Conservation (phyloP, 2,329 filamentous ascomycete species). For the Metarhizium sp. region DNA sequence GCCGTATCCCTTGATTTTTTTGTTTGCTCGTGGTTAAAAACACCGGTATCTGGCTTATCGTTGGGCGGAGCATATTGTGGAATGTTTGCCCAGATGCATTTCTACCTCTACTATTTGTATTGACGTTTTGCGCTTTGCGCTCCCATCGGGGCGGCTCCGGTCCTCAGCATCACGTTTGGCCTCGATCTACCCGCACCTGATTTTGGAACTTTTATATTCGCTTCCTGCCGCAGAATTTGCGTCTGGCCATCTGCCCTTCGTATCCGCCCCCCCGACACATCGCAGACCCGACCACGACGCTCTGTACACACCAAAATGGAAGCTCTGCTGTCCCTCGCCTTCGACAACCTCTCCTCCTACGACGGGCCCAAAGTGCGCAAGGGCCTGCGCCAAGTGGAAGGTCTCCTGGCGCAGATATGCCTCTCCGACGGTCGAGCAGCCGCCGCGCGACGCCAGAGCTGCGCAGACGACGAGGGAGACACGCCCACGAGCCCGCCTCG, state of each 20-base stretch:
- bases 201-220: neutral
- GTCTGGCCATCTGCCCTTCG: neutral
- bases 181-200: neutral
- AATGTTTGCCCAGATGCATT: constrained; percentile 11
- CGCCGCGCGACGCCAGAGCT: neutral
- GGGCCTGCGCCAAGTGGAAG: constrained; percentile 88
- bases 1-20: neutral
- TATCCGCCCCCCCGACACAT: neutral
- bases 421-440: constrained; percentile 41
- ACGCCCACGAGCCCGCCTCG: constrained; percentile 26
- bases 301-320: constrained; percentile 55
- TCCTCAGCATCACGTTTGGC: neutral
- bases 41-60: neutral
- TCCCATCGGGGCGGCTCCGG: neutral
- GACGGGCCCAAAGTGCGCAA: constrained; percentile 86
- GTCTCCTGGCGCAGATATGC: constrained; percentile 88
- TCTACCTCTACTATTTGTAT: constrained; percentile 21
- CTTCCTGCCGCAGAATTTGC: too few relatives aligned
- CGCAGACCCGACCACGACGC: neutral
- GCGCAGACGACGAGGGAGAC: constrained; percentile 1
- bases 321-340: constrained; percentile 80
- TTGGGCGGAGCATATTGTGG: neutral
- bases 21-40: neutral
- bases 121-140: constrained; percentile 10
- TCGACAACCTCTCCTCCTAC: constrained; percentile 92